Evolutionary conservation across 2,329 filamentous ascomycete species (phyloP).

Genomic region (Ophiostoma sp.): DNA sequence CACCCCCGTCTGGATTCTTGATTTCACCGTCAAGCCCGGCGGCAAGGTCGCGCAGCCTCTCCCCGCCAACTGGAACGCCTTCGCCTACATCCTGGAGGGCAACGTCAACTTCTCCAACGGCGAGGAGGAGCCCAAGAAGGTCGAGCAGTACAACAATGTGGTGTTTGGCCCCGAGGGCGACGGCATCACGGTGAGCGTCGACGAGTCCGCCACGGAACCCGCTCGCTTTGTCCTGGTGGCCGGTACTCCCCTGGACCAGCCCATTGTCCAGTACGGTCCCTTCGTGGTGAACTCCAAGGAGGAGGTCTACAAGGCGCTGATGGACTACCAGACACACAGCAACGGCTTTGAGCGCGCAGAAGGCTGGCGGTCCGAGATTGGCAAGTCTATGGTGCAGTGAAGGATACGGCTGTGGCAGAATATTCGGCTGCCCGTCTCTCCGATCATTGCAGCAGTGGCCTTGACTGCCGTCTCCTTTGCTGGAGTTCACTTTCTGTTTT

Average conservation of each 20-base stretch:
- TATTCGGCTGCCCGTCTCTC: neutral
- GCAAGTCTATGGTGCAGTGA: constrained; percentile 64
- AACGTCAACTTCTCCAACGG: constrained; percentile 62
- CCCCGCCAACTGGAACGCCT: constrained; percentile 83
- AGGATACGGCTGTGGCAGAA: neutral
- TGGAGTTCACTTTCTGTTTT: neutral
- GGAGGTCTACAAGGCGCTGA: constrained; percentile 73
- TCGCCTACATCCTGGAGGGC: constrained; percentile 82
- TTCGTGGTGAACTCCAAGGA: constrained; percentile 75
- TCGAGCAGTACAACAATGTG: constrained; percentile 79
- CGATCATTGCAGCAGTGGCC: neutral
- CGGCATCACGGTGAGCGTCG: constrained; percentile 68
- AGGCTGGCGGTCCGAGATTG: constrained; percentile 84
- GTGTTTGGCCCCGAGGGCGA: constrained; percentile 83
- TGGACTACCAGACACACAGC: constrained; percentile 69
- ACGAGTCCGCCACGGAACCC: constrained; percentile 60
- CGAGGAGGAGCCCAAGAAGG: constrained; percentile 43
- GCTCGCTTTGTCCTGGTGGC: constrained; percentile 70
- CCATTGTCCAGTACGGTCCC: constrained; percentile 79
- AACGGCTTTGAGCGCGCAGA: constrained; percentile 81
- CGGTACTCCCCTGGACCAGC: constrained; percentile 76
- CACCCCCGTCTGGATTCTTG: constrained; percentile 94
- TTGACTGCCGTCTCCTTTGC: neutral
- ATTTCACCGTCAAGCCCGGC: constrained; percentile 77
- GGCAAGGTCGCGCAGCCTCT: constrained; percentile 73